Conservation (phyloP, 2,329 filamentous ascomycete genomes). For the Diatrype stigma region DNA sequence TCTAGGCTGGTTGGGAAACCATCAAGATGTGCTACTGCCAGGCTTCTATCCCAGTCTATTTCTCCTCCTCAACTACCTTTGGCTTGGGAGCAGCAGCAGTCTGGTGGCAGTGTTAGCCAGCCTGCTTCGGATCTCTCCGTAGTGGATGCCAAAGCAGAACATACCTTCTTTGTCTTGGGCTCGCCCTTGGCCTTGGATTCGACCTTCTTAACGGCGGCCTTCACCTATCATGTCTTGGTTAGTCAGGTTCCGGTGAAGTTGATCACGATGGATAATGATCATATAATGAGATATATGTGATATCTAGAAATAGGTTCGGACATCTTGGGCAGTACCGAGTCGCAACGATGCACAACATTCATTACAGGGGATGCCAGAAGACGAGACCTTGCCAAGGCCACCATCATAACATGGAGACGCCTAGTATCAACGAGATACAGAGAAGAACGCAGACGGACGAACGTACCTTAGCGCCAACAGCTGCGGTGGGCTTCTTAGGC, state of each 20-base stretch:
- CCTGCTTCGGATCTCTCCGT: not conserved
- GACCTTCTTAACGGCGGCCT: conserved; percentile 25
- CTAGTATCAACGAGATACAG: not conserved
- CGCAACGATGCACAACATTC: not conserved
- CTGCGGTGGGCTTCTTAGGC: conserved; percentile 25
- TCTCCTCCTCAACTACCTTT: too few species aligned
- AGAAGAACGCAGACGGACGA: not conserved
- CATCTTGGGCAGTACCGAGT: not conserved
- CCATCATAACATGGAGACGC: not conserved
- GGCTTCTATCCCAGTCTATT: too few species aligned
- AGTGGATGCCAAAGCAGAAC: not conserved
- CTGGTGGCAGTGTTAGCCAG: not conserved
- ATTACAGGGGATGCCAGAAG: too few species aligned
- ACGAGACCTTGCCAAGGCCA: too few species aligned
- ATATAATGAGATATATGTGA: not conserved
- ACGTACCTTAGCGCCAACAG: conserved; percentile 26
- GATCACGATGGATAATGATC: conserved; percentile 13
- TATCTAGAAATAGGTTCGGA: too few species aligned
- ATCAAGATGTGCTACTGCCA: too few species aligned
- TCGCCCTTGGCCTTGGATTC: conserved; percentile 21
- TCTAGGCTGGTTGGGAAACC: too few species aligned
- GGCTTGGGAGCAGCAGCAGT: not conserved
- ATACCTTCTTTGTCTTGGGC: conserved; percentile 21
- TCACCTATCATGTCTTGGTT: conserved; percentile 18
- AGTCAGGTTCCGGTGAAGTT: not conserved